phyloP scores from a whole-genome alignment of 768 basidiomycete species.

The Tricholoma terreum region DNA sequence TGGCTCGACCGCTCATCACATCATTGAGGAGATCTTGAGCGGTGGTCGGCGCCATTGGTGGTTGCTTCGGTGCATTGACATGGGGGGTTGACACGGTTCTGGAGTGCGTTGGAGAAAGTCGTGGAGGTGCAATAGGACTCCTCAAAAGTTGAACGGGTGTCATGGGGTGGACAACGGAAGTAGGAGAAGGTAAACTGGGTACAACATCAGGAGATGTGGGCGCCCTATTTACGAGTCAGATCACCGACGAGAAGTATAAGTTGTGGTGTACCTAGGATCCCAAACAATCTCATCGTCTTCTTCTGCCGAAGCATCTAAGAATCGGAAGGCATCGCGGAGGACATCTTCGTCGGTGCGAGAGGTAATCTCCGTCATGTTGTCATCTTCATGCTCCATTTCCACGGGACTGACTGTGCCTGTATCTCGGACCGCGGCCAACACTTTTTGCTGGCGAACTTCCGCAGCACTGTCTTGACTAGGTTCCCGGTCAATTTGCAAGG shows the following conservation, averaged over 20 bases:
- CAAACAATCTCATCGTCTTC: constrained; percentile 79
- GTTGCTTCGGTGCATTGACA: constrained; percentile 13
- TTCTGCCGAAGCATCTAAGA: constrained; percentile 43
- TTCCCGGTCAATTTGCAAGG: neutral
- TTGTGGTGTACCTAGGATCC: constrained; percentile 52
- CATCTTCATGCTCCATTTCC: constrained; percentile 41
- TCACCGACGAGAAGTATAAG: neutral
- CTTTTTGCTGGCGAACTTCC: constrained; percentile 17
- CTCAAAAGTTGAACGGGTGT: constrained; percentile 31
- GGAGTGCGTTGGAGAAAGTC: constrained; percentile 30
- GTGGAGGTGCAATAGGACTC: constrained; percentile 28
- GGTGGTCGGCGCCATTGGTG: constrained; percentile 41
- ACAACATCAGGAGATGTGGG: constrained; percentile 23
- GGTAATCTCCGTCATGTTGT: constrained; percentile 63
- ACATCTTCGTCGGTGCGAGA: constrained; percentile 83
- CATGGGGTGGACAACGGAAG: constrained; percentile 29
- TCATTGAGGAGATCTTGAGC: constrained; percentile 66
- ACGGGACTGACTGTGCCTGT: constrained; percentile 11
- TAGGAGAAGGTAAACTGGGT: constrained; percentile 32
- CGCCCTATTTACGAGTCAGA: constrained; percentile 17
- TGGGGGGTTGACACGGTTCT: constrained; percentile 17
- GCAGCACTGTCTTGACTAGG: constrained; percentile 6
- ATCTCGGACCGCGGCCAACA: constrained; percentile 25
- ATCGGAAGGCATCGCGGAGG: constrained; percentile 63
- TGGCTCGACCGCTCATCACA: constrained; percentile 38